A percentile compares a stretch with the other conserved stretches of the same genome.
Evolutionary conservation across 345 rosid genomes (phyloP).

Genomic region (Boechera stricta): DNA sequence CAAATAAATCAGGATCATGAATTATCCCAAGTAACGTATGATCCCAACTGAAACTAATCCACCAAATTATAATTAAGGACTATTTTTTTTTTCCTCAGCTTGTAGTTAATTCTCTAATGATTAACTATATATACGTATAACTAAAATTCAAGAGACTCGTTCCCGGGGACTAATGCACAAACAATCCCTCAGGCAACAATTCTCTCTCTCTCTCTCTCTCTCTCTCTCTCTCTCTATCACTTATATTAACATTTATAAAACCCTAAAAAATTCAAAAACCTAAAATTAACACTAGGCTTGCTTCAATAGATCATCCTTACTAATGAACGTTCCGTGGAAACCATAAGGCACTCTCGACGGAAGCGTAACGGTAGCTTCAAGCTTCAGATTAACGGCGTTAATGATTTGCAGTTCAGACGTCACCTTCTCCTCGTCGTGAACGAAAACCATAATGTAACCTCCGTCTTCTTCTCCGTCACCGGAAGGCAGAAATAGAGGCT

Average conservation of each 20-base stretch:
- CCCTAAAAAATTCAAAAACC: neutral
- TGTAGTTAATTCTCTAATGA: neutral
- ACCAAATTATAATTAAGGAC: neutral
- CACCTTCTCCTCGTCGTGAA: slow-evolving; percentile 74
- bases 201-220: neutral
- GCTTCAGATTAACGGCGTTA: slow-evolving; percentile 56
- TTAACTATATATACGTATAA: neutral
- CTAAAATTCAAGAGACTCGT: slow-evolving; percentile 9
- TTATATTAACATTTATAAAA: neutral
- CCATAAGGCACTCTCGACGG: slow-evolving; percentile 93
- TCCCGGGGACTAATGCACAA: slow-evolving; percentile 62
- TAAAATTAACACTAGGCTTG: slow-evolving; percentile 49
- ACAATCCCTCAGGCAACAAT: slow-evolving; percentile 38
- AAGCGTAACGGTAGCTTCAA: slow-evolving; percentile 67
- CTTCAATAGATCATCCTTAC: slow-evolving; percentile 52
- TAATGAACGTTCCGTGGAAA: slow-evolving; percentile 78
- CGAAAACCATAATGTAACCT: slow-evolving; percentile 65
- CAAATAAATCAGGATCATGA: neutral
- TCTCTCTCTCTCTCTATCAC: neutral
- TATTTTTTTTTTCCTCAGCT: neutral
- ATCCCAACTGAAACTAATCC: neutral
- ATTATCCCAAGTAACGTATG: slow-evolving; percentile 1
- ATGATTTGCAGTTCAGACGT: slow-evolving; percentile 71
- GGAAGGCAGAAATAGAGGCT: slow-evolving; percentile 68
- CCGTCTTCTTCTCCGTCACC: slow-evolving; percentile 53